Percentiles rank a stretch among this genome's conserved stretches.
These are phyloP conservation scores for Rhodotorula sp. DNA, from an alignment of 1,284 basidiomycete species.

Conservation along the genomic window DNA sequence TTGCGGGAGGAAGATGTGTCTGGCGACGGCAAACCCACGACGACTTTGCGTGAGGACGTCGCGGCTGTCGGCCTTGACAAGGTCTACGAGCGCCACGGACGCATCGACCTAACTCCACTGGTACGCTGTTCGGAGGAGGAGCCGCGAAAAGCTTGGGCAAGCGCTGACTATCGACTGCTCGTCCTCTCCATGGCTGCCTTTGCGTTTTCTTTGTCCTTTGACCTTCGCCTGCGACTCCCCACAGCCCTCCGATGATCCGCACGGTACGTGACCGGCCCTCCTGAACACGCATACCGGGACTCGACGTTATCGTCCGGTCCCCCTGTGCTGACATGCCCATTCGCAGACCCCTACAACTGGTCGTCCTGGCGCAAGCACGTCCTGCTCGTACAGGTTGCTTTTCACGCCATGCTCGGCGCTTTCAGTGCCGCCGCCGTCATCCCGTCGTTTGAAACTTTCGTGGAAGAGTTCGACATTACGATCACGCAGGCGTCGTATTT, in stretches of 20 bases:
- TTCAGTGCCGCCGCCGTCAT: constrained; percentile 19
- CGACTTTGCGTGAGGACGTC: constrained; percentile 35
- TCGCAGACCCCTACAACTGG: constrained; percentile 36
- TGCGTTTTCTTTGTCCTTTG: background rate
- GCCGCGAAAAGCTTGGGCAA: no score
- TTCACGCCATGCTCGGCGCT: constrained; percentile 20
- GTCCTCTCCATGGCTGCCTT: no score
- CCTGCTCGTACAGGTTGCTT: constrained; percentile 25
- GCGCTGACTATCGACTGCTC: no score
- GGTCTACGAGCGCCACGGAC: constrained; percentile 33
- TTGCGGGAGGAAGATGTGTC: background rate
- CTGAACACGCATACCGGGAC: background rate
- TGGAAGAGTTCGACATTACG: constrained; percentile 14
- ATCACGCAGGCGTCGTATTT: constrained; percentile 30
- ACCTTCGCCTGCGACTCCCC: background rate
- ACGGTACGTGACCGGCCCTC: background rate
- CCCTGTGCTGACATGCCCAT: no score
- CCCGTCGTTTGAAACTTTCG: constrained; percentile 28
- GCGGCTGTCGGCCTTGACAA: constrained; percentile 27
- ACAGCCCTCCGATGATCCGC: constrained; percentile 24
- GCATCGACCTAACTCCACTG: constrained; percentile 28
- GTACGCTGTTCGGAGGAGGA: background rate
- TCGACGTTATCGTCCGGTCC: background rate
- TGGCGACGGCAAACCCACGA: constrained; percentile 24
- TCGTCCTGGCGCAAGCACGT: constrained; percentile 27